Conservation (phyloP, 768 basidiomycete species). For the Tephrocybe sp. region DNA sequence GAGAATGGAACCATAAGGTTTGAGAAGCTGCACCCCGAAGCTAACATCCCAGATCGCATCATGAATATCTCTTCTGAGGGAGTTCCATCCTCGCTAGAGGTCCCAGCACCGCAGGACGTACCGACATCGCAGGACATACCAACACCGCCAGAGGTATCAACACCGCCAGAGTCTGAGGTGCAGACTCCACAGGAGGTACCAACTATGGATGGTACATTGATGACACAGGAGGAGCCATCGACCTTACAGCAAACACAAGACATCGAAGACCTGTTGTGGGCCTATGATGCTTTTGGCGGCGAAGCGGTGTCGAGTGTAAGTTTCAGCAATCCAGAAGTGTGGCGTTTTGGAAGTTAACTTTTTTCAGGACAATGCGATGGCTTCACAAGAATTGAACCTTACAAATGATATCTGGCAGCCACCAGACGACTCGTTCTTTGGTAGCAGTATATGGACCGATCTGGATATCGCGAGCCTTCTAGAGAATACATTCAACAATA, state of each 20-base stretch:
- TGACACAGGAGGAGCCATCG: too few species aligned
- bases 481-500: not conserved
- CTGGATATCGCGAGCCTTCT: conserved; percentile 6
- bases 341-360: conserved; percentile 1
- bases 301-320: conserved; percentile 5
- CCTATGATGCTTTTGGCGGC: conserved; percentile 34
- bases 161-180: too few species aligned
- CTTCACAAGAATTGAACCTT: not conserved
- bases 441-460: conserved; percentile 10
- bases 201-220: too few species aligned
- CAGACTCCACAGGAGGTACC: too few species aligned
- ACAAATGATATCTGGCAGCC: conserved; percentile 3
- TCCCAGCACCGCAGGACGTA: too few species aligned
- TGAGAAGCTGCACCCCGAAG: conserved; percentile 28
- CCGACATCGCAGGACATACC: too few species aligned
- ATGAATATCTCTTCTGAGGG: conserved; percentile 5
- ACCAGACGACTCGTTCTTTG: not conserved
- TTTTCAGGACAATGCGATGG: conserved; percentile 1
- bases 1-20: conserved; percentile 50
- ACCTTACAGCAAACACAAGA: conserved; percentile 17
- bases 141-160: too few species aligned
- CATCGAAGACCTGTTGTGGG: conserved; percentile 43
- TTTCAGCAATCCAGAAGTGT: not conserved
- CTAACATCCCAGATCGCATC: not conserved
- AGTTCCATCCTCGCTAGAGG: too few species aligned